A percentile compares a stretch with the other conserved stretches of the same genome.
Evolutionary conservation across 2,329 filamentous ascomycete genomes (phyloP).

Genomic region (Aspergillus pseudoterreus): DNA sequence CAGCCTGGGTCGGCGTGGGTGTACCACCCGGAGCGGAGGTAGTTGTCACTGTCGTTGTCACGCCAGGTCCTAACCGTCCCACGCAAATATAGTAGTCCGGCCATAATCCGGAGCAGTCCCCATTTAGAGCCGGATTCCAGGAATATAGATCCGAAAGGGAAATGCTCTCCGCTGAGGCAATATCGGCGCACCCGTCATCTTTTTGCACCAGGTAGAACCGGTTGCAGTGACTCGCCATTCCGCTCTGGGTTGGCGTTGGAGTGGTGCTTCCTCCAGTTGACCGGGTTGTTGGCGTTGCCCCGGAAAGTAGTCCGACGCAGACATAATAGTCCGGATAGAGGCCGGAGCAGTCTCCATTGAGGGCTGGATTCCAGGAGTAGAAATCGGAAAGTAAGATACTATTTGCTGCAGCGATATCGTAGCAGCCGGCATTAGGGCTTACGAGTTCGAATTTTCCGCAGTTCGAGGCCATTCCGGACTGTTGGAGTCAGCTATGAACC

Average conservation of each 20-base stretch:
- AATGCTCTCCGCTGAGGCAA: slow-evolving; percentile 20
- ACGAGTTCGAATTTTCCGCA: slow-evolving; percentile 4
- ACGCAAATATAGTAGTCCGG: slow-evolving; percentile 11
- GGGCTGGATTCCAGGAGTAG: slow-evolving; percentile 4
- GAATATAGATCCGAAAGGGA: slow-evolving; percentile 20
- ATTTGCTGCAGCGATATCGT: slow-evolving; percentile 1
- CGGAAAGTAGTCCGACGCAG: neutral
- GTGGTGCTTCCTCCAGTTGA: neutral
- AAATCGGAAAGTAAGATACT: neutral
- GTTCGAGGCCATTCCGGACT: neutral
- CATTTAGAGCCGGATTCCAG: slow-evolving; percentile 23
- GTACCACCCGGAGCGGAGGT: neutral
- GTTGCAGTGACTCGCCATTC: slow-evolving; percentile 4
- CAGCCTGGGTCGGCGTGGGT: slow-evolving; percentile 4
- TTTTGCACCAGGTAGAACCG: slow-evolving; percentile 5
- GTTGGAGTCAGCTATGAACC: neutral
- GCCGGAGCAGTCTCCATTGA: neutral
- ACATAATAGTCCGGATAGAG: slow-evolving; percentile 3
- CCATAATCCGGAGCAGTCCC: slow-evolving; percentile 6
- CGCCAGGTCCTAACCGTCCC: neutral
- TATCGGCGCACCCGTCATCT: slow-evolving; percentile 21
- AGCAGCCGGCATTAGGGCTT: neutral
- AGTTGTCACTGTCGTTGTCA: neutral
- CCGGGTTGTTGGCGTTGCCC: slow-evolving; percentile 1
- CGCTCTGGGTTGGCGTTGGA: slow-evolving; percentile 5